Evolutionary conservation across 495 filamentous ascomycete species (phyloP), one percentile per base, ranked within the genome.

Genomic region (Chaetomium tenue): DNA sequence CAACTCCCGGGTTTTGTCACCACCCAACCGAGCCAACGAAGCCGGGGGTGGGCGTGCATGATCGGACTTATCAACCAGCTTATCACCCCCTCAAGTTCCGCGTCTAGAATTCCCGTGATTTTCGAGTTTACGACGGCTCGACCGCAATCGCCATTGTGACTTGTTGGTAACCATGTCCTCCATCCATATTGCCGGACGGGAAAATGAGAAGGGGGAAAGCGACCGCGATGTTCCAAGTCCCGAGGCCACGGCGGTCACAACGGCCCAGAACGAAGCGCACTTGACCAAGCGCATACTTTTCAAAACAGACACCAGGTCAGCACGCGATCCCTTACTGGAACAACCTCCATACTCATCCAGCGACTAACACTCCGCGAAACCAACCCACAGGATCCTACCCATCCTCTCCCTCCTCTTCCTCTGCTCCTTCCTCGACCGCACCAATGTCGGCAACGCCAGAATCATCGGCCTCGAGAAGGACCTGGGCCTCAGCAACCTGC

Each of bases 401-500:
- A 63, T 84, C 55, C 75, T 86, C 50, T 75, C 79, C 11, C 63
- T 82, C 26, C 69, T 82, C 30, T 79, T 79, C 70, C 73, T 83
- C 33, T 82, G 79, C 66, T 81, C 78, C 23, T 96, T 96, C 74
- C 82, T 96, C 47, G 91, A 93, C 72, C 83, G 91, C 72, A 83
- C 86, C 13, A 91, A 89, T 68, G 88, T 93, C 40, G 92, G 92
- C 51, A 96, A 96, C 78, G 92, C 92, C 15, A 90, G 88, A 69
- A 83, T 95, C 47, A 86, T 85, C 65, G 87, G 88, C 26, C 80
- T 95, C 7, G 76, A 88, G 62, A 69, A 75, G n/a, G 83, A 88
- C 64, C 80, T 94, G 0, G 60, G 63, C 62, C 86, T 96, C 79
- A 84, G 81, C 5, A 76, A 83, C 46, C 75, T 78, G 37, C 86